Conservation (phyloP, 2,329 filamentous ascomycete species). For the Diaporthe sp. region DNA sequence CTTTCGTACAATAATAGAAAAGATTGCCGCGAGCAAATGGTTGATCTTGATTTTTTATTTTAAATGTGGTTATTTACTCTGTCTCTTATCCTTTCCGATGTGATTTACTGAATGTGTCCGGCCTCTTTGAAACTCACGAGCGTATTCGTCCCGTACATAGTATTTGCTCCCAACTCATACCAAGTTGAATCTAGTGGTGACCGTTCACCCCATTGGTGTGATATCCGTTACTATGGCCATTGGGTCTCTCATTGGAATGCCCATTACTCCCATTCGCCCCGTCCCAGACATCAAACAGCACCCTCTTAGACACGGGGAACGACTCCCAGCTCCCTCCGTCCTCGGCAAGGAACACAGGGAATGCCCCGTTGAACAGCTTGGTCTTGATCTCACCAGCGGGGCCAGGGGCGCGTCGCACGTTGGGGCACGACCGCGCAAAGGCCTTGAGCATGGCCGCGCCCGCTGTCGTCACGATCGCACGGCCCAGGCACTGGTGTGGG, state of each 20-base stretch:
- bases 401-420: not conserved
- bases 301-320: not conserved
- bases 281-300: conserved; percentile 2
- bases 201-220: not conserved
- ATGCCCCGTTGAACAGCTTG: not conserved
- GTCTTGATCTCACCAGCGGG: not conserved
- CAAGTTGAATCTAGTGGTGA: not conserved
- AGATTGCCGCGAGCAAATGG: too few species aligned
- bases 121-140: too few species aligned
- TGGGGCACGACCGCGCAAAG: conserved; percentile 7
- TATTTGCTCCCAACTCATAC: not conserved
- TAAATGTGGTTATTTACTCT: too few species aligned
- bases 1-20: too few species aligned
- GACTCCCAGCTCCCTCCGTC: not conserved
- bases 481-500: conserved; percentile 6
- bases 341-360: conserved; percentile 5
- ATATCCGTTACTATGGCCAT: not conserved
- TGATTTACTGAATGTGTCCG: too few species aligned
- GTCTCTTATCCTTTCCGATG: too few species aligned
- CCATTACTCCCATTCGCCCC: not conserved
- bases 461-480: not conserved
- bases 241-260: not conserved
- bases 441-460: conserved; percentile 3
- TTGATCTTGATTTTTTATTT: too few species aligned
- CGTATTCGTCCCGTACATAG: not conserved